phyloP scores from a whole-genome alignment of 2,329 filamentous ascomycete species.

The Cladophialophora carrionii region DNA sequence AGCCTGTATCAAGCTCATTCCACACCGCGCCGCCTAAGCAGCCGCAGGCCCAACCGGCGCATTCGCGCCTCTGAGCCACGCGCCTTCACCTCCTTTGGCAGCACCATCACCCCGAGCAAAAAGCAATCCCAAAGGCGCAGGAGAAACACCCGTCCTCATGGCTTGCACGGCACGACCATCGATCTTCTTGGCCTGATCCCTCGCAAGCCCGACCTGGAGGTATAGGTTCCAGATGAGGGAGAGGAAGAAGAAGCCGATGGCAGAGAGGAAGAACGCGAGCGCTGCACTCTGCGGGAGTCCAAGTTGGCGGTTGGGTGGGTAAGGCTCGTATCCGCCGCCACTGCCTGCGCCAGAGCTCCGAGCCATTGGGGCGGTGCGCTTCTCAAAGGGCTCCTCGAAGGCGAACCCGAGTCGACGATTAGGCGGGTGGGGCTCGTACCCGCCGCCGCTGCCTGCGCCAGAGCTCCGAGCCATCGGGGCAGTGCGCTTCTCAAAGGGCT shows the following conservation, averaged over 20 bases:
- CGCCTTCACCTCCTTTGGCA: background rate
- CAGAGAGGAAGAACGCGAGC: constrained; percentile 17
- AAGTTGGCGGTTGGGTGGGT: background rate
- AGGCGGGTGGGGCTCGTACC: background rate
- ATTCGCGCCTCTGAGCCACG: background rate
- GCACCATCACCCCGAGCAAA: too few relatives aligned
- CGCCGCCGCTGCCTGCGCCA: background rate
- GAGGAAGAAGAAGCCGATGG: constrained; percentile 22
- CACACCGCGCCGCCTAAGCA: background rate
- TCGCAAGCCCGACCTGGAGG: constrained; percentile 16
- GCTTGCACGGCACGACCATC: constrained; percentile 2
- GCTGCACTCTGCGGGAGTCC: constrained; percentile 4
- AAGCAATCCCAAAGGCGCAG: background rate
- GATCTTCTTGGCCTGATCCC: constrained; percentile 14
- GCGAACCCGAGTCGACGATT: background rate
- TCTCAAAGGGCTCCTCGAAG: background rate
- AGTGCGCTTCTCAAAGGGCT: background rate
- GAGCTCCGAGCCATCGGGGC: background rate
- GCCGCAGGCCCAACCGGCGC: too few relatives aligned
- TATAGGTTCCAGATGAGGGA: constrained; percentile 23
- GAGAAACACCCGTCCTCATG: background rate
- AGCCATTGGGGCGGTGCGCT: background rate
- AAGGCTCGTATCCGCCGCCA: background rate
- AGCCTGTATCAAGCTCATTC: background rate
- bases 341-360: background rate